Evolutionary conservation across 345 rosid species (phyloP), one percentile per base, ranked within the genome.

Genomic region (Erucastrum elatum): DNA sequence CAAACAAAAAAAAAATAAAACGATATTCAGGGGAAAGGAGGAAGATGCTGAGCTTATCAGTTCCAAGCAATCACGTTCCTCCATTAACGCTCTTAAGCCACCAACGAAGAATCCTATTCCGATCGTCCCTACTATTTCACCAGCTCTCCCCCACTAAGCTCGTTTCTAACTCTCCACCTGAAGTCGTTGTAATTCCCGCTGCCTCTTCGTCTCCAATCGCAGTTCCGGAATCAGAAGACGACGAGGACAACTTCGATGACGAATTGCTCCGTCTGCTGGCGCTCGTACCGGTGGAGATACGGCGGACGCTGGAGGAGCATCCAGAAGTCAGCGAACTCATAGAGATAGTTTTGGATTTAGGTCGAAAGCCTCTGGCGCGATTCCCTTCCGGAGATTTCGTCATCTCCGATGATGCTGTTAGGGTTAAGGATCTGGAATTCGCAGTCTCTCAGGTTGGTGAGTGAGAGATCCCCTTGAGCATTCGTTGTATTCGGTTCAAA

Each of bases 301-400:
- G 88, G 41, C 81, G 79, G 68, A 85, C 70, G 46, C 82, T 88
- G 4, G 78, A 85, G 56, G 87, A 89, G 80, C 97, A 92, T 60
- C 85, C 85, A 39, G 92, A 94, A 69, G 79, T 83, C 12, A 67
- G 68, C 30, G 86, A 89, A 56, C 70, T 94, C 75, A 87, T 92
- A 17, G 98, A 94, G 83, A 90, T 92, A 78, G 94, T 92, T 44
- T 82, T 92, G 93, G 97, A 90, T 78, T 83, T 94, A 82, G 98
- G 98, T 35, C 91, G 98, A 60, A 85, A 81, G 53, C 98, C 97
- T 11, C 80, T 91, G 10, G 94, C 97, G 21, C 85, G 98, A 60
- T 94, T 92, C 75, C 98, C 97, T 13, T 88, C 92, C 1, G 98
- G 98, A n/a, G 98, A 94, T 64, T 88, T 90, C 31, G 76, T 85